Conservation (phyloP, 495 filamentous ascomycete species). For the Penicillium paradoxum region DNA sequence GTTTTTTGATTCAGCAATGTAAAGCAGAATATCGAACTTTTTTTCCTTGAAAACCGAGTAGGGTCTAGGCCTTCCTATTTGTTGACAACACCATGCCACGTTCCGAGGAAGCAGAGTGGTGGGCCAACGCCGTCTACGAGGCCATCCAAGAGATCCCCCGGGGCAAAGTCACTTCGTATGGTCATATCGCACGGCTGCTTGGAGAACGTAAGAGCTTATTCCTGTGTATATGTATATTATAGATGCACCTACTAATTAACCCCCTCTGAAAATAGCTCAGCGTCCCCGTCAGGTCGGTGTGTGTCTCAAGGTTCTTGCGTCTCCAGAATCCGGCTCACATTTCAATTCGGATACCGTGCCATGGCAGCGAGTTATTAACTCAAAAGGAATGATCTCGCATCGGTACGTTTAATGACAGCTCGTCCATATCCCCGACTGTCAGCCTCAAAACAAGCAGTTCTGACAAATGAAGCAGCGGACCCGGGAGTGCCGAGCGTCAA, state of each 20-base stretch:
- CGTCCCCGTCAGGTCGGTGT: conserved; percentile 80
- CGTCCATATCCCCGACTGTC: too few relatives aligned
- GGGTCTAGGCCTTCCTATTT: not conserved
- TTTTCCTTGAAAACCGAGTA: not conserved
- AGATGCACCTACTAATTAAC: not conserved
- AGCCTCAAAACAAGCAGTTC: too few relatives aligned
- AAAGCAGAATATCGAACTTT: not conserved
- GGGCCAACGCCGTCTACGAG: conserved; percentile 76
- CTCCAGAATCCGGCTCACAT: conserved; percentile 30
- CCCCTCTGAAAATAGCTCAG: conserved; percentile 42
- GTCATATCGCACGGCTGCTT: conserved; percentile 76
- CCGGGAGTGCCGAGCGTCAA: conserved; percentile 63
- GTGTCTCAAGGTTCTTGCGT: conserved; percentile 78
- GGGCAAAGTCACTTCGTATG: conserved; percentile 83
- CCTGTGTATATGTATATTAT: not conserved
- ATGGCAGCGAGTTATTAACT: conserved; percentile 90
- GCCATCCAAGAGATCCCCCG: conserved; percentile 79
- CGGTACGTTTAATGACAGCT: conserved; percentile 61
- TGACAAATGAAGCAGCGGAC: conserved; percentile 46
- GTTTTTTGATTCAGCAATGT: not conserved
- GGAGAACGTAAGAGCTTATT: conserved; percentile 60
- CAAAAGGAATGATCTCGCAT: conserved; percentile 78
- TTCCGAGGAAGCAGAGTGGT: conserved; percentile 77
- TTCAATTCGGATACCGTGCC: conserved; percentile 78
- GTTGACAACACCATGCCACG: conserved; percentile 52